A percentile compares a stretch with the other conserved stretches of the same genome.
Evolutionary conservation across 305 asterid species (phyloP).

Genomic region (Fraxinus baroniana): DNA sequence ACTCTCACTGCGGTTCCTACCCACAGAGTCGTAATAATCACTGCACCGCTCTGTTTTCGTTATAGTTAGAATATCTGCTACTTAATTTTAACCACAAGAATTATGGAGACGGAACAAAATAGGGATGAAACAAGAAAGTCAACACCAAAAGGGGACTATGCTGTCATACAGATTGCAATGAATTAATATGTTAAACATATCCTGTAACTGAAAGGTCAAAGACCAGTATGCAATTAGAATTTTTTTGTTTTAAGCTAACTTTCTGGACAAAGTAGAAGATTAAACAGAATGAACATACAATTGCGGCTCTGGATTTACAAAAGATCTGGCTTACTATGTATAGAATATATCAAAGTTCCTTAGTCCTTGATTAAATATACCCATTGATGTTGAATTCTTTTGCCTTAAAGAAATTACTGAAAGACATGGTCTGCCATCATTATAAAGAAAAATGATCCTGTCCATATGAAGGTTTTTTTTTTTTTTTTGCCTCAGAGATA

Average conservation of each 20-base stretch:
- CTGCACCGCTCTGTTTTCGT: neutral
- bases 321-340: neutral
- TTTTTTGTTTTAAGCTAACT: neutral
- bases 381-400: neutral
- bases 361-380: neutral
- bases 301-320: neutral
- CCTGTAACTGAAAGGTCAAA: neutral
- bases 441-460: neutral
- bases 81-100: neutral
- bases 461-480: no score
- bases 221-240: neutral
- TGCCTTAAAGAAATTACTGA: constrained; percentile 12
- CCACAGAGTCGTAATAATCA: neutral
- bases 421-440: neutral
- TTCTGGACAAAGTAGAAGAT: neutral
- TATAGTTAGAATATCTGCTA: neutral
- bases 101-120: neutral
- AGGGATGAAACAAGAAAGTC: neutral
- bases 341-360: neutral
- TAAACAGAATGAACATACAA: neutral
- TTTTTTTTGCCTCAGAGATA: constrained; percentile 23
- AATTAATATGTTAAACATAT: neutral
- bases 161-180: neutral
- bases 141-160: neutral
- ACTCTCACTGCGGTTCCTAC: neutral